phyloP scores from a whole-genome alignment of 225 moss, liverwort and hornwort species.

The Bryum argenteum region DNA sequence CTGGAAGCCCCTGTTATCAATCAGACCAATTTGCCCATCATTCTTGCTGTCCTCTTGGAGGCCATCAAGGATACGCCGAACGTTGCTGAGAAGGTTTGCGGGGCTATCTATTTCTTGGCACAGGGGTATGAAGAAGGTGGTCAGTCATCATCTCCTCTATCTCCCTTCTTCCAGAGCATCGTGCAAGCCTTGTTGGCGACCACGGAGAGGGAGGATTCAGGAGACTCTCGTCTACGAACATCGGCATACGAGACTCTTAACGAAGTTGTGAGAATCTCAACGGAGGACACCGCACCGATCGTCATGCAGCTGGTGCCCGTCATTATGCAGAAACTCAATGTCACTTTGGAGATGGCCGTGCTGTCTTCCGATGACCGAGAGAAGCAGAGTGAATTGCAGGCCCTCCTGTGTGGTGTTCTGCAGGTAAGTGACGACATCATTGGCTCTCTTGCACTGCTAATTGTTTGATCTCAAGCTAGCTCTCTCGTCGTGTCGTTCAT shows the following conservation, averaged over 20 bases:
- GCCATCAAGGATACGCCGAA: conserved; percentile 61
- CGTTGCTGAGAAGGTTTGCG: conserved; percentile 65
- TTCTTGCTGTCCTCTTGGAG: conserved; percentile 54
- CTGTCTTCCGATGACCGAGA: conserved; percentile 65
- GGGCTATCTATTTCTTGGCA: conserved; percentile 62
- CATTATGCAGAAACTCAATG: conserved; percentile 58
- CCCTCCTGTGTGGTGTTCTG: conserved; percentile 59
- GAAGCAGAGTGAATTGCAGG: conserved; percentile 66
- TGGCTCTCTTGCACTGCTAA: not conserved
- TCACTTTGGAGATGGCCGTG: conserved; percentile 61
- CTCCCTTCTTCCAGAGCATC: conserved; percentile 60
- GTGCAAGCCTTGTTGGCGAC: conserved; percentile 59
- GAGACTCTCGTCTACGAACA: conserved; percentile 57
- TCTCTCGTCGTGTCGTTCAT: not conserved
- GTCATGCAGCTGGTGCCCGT: conserved; percentile 64
- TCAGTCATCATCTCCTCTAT: conserved; percentile 53
- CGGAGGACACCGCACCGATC: conserved; percentile 60
- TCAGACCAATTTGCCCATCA: conserved; percentile 43
- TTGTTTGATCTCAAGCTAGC: not conserved
- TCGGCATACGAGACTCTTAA: conserved; percentile 64
- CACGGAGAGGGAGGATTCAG: conserved; percentile 58
- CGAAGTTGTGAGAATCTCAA: conserved; percentile 63
- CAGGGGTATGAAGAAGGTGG: conserved; percentile 67
- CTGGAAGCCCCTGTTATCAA: conserved; percentile 57
- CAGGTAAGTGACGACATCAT: conserved; percentile 37